phyloP scores from a whole-genome alignment of 1,284 basidiomycete species.

The Meripilus lineatus region DNA sequence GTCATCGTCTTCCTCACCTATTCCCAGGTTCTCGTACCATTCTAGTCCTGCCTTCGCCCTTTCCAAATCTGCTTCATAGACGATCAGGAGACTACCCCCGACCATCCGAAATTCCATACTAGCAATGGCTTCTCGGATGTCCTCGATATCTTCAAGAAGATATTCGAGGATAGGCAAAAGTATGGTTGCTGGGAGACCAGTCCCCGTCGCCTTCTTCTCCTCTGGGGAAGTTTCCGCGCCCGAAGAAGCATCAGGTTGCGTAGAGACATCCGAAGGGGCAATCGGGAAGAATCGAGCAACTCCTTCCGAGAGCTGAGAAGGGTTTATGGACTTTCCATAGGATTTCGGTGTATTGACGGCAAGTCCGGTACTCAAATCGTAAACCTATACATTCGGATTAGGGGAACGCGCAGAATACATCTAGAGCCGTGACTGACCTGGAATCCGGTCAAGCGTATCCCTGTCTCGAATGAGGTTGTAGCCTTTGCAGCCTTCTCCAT shows the following conservation, averaged over 20 bases:
- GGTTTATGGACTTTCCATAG: conserved; percentile 77
- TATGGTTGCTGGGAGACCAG: conserved; percentile 50
- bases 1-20: conserved; percentile 32
- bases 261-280: conserved; percentile 16
- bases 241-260: not conserved
- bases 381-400: conserved; percentile 54
- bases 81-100: conserved; percentile 74
- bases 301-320: conserved; percentile 66
- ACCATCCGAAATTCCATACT: conserved; percentile 75
- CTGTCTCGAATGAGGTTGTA: conserved; percentile 74
- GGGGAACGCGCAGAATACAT: not conserved
- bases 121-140: conserved; percentile 51
- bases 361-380: conserved; percentile 51
- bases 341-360: conserved; percentile 66
- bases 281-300: conserved; percentile 78
- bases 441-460: conserved; percentile 84
- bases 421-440: conserved; percentile 76
- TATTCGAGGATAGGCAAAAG: conserved; percentile 59
- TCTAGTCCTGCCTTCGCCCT: conserved; percentile 38
- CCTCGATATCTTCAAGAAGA: conserved; percentile 51
- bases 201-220: conserved; percentile 13
- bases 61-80: conserved; percentile 74
- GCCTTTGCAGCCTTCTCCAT: conserved; percentile 71
- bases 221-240: not conserved
- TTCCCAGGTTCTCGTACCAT: conserved; percentile 33